phyloP scores from a whole-genome alignment of 176 grass and related monocot genomes.

The Otatea glauca region DNA sequence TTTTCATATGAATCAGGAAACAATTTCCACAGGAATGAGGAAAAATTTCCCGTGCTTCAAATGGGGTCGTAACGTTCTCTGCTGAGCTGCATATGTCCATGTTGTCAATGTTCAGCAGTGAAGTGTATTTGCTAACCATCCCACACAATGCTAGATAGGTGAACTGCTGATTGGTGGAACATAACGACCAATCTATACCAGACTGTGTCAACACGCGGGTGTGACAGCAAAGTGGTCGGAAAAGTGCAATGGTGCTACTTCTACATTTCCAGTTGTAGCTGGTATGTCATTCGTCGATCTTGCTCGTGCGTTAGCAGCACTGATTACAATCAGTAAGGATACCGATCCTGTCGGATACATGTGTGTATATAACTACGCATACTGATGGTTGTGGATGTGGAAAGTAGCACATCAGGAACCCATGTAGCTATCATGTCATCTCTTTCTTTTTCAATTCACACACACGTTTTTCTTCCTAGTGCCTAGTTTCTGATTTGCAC shows the following conservation, averaged over 20 bases:
- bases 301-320: not conserved
- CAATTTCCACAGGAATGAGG: no score
- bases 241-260: slow-evolving; percentile 15
- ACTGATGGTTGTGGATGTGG: slow-evolving; percentile 1
- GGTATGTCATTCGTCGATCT: not conserved
- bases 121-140: not conserved
- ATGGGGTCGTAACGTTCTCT: not conserved
- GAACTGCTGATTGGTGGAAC: not conserved
- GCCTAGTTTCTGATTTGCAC: not conserved
- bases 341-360: not conserved
- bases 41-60: no score
- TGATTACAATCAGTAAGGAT: slow-evolving; percentile 8
- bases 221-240: slow-evolving; percentile 5
- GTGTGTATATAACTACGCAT: not conserved
- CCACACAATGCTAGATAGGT: not conserved
- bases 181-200: not conserved
- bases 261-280: no score
- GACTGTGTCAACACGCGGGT: not conserved
- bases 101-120: not conserved
- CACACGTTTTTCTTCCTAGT: not conserved
- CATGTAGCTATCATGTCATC: not conserved
- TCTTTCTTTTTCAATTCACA: slow-evolving; percentile 21
- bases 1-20: no score
- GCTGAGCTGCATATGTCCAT: not conserved
- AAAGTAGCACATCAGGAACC: slow-evolving; percentile 7